Conservation (phyloP, 176 grass and related monocot genomes). For the Poa pratensis region DNA sequence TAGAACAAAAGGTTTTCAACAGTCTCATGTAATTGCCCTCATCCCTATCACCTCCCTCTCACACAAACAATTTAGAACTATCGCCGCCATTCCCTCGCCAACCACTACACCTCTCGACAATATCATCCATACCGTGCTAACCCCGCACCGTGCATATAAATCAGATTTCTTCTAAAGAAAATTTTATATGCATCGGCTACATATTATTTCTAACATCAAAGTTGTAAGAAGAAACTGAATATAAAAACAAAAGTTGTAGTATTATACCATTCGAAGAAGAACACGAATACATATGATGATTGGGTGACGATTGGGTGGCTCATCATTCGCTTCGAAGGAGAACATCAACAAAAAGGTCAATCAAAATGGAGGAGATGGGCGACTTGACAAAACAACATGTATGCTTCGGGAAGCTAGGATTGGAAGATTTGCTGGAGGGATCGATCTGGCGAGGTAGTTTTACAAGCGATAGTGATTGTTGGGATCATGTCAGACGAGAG, state of each 20-base stretch:
- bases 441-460: background rate
- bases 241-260: background rate
- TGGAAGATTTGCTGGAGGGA: background rate
- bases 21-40: background rate
- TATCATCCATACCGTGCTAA: background rate
- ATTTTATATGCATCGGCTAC: background rate
- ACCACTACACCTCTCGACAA: background rate
- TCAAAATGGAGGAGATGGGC: background rate
- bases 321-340: background rate
- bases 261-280: background rate
- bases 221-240: background rate
- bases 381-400: background rate
- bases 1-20: background rate
- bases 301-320: background rate
- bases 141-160: background rate
- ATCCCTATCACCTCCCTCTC: background rate
- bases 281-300: background rate
- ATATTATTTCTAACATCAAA: background rate
- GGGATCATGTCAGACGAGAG: background rate
- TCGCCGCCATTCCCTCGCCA: background rate
- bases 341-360: background rate
- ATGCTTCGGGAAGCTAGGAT: background rate
- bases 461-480: background rate
- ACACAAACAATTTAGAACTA: background rate
- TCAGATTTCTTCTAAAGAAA: background rate